Evolutionary conservation across 768 basidiomycete genomes (phyloP), one percentile per base, ranked within the genome.

Genomic region (Gautieria morchelliformis): DNA sequence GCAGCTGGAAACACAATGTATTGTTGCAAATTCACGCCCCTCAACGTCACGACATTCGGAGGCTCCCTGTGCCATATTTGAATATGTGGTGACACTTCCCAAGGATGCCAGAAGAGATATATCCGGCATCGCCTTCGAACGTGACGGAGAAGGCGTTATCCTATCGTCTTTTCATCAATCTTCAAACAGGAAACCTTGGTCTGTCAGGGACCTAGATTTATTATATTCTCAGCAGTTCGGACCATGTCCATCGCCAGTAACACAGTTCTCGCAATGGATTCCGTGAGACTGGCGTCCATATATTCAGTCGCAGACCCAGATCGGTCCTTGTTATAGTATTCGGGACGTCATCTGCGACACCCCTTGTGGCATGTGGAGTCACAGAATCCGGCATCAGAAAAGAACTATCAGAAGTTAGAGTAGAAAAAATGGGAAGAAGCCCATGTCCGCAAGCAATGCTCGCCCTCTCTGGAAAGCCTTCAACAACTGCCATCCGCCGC

Each of bases 351-450:
- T 83, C 84, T 2, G 68, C 71, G 1, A 74, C 73, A 0, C 86
- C 89, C 4, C 74, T 90, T 30, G 71, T 73, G 37, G 69, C 89
- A n/a, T 75, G 87, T 66, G 58, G 75, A 40, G 71, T 91, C 57
- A 64, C 72, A 8, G 71, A 77, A 45, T 72, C 74, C 22, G 70
- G 69, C 0, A 61, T 88, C 17, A n/a, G n/a, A n/a, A n/a, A n/a
- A n/a, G n/a, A n/a, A n/a, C n/a, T n/a, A n/a, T n/a, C n/a, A n/a
- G n/a, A n/a, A n/a, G n/a, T n/a, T n/a, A n/a, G n/a, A n/a, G n/a
- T n/a, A n/a, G n/a, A n/a, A n/a, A n/a, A n/a, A n/a, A n/a, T n/a
- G n/a, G n/a, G n/a, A n/a, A n/a, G n/a, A n/a, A 73, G 75, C 5
- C 58, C 68, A 11, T 67, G 63, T 1, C 83, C 89, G 6, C 72